These are phyloP conservation scores for Salix udensis DNA, from an alignment of 345 rosid genomes.

Conservation along the genomic window DNA sequence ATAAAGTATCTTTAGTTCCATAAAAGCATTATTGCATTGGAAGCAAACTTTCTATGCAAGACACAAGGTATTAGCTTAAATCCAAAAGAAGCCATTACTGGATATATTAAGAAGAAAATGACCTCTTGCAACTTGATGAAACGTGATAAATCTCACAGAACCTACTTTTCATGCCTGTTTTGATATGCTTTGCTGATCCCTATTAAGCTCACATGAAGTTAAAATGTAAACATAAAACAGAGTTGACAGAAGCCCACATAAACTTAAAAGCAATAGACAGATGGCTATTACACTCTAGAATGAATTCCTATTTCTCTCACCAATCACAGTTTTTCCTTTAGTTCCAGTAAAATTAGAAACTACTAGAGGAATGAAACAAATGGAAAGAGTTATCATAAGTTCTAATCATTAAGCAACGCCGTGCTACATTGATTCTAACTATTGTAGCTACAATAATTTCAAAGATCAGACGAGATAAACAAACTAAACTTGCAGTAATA, in stretches of 20 bases:
- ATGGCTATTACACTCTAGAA: background rate
- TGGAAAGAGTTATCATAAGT: background rate
- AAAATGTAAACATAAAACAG: background rate
- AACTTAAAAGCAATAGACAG: background rate
- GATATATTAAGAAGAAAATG: background rate
- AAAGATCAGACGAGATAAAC: background rate
- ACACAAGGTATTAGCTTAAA: background rate
- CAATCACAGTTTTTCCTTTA: background rate
- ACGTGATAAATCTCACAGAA: background rate
- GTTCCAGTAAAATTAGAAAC: background rate
- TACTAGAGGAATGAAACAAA: background rate
- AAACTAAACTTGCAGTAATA: background rate
- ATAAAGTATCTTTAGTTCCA: background rate
- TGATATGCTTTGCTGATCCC: background rate
- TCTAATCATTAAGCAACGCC: background rate
- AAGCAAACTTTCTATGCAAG: background rate
- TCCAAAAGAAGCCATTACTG: background rate
- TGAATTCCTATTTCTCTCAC: background rate
- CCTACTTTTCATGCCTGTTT: background rate
- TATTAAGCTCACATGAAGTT: background rate
- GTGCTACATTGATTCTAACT: background rate
- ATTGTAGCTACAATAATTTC: constrained; percentile 10
- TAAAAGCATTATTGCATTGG: background rate
- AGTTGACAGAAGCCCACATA: background rate
- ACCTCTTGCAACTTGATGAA: background rate